Evolutionary conservation across 306 rosid genomes (phyloP), one percentile per base, ranked within the genome.

Genomic region (Cucurbita ficifolia): DNA sequence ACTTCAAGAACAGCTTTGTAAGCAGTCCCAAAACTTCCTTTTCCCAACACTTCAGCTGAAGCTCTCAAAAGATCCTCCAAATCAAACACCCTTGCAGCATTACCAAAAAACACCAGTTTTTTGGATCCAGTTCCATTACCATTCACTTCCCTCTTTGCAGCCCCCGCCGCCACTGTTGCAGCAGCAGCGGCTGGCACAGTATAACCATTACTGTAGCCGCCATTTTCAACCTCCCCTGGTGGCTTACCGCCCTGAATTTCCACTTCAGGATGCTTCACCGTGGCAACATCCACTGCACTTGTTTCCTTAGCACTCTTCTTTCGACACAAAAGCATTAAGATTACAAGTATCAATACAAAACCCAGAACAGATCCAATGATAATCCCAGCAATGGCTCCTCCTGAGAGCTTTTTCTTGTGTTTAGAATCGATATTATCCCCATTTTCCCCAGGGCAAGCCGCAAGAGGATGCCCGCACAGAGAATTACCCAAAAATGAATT

Each of bases 21-120:
- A 5, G 88, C 88, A 39, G 85, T 84, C 53, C 83, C 88, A 51
- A 84, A 84, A 5, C 85, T 84, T 49, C 88, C 88, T 59, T 84
- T 84, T 60, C 88, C 88, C 82, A 84, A 75, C 53, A 84, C 88
- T 77, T 84, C 88, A 5, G 88, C 88, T 22, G 88, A 84, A 51
- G 88, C 88, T 40, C 83, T 82, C 82, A 84, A 64, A 74, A 84
- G 76, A 79, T 84, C 88, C 85, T 84, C 88, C 76, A 84, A 79
- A 67, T 82, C 88, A 49, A 84, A 84, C 46, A 79, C 83, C 60
- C 81, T 73, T 13, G 82, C 78, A 57, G 76, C 82, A 65, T 81
- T 81, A 2, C 85, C 83, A 16, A 84, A 84, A 36, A 84, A 81
- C 36, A 82, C 71, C 80, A 81, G 24, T 79, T 84, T 84, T 42